A percentile compares a stretch with the other conserved stretches of the same genome.
Evolutionary conservation across 106 monocot species (phyloP).

Genomic region (Dendrobium catenatum): DNA sequence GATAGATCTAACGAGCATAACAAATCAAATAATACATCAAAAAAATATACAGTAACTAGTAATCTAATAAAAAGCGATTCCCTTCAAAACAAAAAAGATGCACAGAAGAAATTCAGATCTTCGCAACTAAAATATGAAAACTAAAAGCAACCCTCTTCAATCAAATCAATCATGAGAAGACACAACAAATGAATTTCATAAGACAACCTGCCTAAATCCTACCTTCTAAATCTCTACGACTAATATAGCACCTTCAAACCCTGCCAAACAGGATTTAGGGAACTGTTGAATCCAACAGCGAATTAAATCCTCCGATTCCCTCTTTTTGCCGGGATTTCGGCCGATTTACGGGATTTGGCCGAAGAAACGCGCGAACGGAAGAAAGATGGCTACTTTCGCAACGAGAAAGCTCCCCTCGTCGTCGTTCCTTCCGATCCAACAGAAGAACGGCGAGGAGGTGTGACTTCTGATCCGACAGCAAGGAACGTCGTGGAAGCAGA

Average conservation of each 20-base stretch:
- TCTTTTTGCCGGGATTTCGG: too few relatives aligned
- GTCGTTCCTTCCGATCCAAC: too few relatives aligned
- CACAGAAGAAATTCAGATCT: conserved; percentile 3
- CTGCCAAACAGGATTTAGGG: neutral
- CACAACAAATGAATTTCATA: neutral
- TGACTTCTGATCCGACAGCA: too few relatives aligned
- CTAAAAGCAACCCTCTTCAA: neutral
- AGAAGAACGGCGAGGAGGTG: too few relatives aligned
- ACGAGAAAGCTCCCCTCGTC: too few relatives aligned
- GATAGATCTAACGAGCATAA: neutral
- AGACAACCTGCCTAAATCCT: conserved; percentile 1
- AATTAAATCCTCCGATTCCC: too few relatives aligned
- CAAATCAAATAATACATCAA: neutral
- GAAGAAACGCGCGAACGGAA: too few relatives aligned
- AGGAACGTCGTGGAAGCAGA: too few relatives aligned
- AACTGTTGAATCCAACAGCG: too few relatives aligned
- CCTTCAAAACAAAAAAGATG: neutral
- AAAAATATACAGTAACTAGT: neutral
- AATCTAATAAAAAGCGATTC: neutral
- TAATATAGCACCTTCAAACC: neutral
- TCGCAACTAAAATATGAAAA: neutral
- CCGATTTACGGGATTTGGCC: too few relatives aligned
- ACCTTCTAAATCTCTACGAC: neutral
- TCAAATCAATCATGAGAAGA: neutral
- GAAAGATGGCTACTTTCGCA: too few relatives aligned